A percentile compares a stretch with the other conserved stretches of the same genome.
These are phyloP conservation scores for Flaveria ramosissima DNA, from an alignment of 129 eudicot genomes.

Conservation along the genomic window DNA sequence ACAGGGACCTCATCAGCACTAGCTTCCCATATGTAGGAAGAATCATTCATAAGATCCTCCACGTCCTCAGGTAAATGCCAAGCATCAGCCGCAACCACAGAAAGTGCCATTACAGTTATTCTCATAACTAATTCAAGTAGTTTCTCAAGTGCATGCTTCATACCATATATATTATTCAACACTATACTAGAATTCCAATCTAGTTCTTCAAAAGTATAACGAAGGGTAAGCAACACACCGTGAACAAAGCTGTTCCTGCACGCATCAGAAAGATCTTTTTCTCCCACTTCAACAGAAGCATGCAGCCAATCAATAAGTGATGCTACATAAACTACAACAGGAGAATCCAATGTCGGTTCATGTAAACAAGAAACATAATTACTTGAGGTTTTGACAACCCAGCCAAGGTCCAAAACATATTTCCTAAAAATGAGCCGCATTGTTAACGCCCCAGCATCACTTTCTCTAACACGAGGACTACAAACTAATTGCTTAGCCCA, in stretches of 20 bases:
- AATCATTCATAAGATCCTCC: constrained; percentile 74
- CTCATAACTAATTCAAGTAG: constrained; percentile 78
- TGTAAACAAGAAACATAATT: constrained; percentile 41
- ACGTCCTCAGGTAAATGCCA: constrained; percentile 86
- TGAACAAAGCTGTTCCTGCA: constrained; percentile 95
- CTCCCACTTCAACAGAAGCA: constrained; percentile 76
- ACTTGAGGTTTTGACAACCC: constrained; percentile 60
- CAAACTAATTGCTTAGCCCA: constrained; percentile 92
- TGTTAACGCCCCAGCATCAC: constrained; percentile 97
- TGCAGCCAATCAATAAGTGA: constrained; percentile 88
- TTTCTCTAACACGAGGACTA: constrained; percentile 98
- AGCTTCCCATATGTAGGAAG: constrained; percentile 51
- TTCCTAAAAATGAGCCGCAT: constrained; percentile 80
- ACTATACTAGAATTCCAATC: constrained; percentile 72
- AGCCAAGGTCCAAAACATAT: constrained; percentile 83
- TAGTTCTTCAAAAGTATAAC: constrained; percentile 87
- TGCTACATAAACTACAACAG: constrained; percentile 56
- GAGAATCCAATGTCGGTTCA: constrained; percentile 39
- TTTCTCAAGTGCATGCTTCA: constrained; percentile 68
- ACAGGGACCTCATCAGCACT: constrained; percentile 41
- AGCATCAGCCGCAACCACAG: constrained; percentile 97
- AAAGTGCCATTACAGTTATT: constrained; percentile 87
- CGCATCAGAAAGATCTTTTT: constrained; percentile 90
- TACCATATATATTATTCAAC: constrained; percentile 47
- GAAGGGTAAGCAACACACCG: constrained; percentile 82